Percentiles rank a stretch among this genome's conserved stretches.
These are phyloP conservation scores for Septoria linicola DNA, from an alignment of 2,329 filamentous ascomycete genomes.

Conservation along the genomic window DNA sequence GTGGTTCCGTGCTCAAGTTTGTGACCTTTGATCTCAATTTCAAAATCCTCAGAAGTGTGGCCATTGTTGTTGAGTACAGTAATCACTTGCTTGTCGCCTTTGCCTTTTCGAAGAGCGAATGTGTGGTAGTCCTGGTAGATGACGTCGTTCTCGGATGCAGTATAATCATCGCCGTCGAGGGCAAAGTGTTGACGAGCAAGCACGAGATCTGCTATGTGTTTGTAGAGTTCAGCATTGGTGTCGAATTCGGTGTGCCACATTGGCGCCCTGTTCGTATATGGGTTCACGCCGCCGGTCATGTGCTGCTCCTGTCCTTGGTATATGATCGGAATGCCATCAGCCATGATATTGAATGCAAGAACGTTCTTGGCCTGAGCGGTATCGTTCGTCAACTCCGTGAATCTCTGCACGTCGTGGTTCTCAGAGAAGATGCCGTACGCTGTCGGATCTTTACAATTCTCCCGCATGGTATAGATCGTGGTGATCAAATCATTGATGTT, in stretches of 20 bases:
- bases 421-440: constrained; percentile 42
- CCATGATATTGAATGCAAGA: constrained; percentile 41
- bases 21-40: constrained; percentile 39
- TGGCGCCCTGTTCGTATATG: constrained; percentile 41
- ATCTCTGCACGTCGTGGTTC: constrained; percentile 45
- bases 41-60: constrained; percentile 32
- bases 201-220: constrained; percentile 43
- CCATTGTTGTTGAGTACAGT: constrained; percentile 48
- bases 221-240: constrained; percentile 43
- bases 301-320: constrained; percentile 47
- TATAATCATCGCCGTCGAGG: constrained; percentile 40
- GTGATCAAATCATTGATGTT: constrained; percentile 42
- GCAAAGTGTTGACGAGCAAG: constrained; percentile 46
- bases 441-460: constrained; percentile 41
- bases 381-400: constrained; percentile 41
- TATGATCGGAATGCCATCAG: constrained; percentile 46
- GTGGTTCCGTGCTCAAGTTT: constrained; percentile 31
- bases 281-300: constrained; percentile 36
- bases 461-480: constrained; percentile 37
- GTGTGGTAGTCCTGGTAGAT: constrained; percentile 48
- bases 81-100: constrained; percentile 43
- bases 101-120: constrained; percentile 49
- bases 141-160: constrained; percentile 44
- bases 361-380: constrained; percentile 42
- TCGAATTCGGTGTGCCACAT: constrained; percentile 44